These are phyloP conservation scores for Torulaspora pretoriensis DNA, from an alignment of 1,139 yeast species.

Conservation along the genomic window DNA sequence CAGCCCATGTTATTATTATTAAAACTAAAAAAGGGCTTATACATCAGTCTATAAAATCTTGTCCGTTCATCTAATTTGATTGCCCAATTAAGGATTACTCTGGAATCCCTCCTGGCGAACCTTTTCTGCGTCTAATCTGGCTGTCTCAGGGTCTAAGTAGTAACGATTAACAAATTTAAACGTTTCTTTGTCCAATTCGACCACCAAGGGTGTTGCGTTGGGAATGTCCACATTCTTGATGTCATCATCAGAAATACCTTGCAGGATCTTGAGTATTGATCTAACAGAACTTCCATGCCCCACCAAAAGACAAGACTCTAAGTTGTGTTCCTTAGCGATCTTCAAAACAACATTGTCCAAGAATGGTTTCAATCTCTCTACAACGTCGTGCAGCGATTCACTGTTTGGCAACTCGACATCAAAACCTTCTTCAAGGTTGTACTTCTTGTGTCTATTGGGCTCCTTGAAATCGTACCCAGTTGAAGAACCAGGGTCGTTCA, in stretches of 20 bases:
- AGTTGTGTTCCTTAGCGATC: slow-evolving; percentile 38
- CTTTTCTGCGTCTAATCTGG: slow-evolving; percentile 58
- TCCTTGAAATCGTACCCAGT: slow-evolving; percentile 38
- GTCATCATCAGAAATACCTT: slow-evolving; percentile 54
- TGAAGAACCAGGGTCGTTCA: slow-evolving; percentile 29
- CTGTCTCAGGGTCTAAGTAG: slow-evolving; percentile 69
- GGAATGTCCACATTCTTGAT: slow-evolving; percentile 69
- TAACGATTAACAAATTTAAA: slow-evolving; percentile 44
- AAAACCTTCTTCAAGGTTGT: slow-evolving; percentile 39
- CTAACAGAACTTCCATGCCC: slow-evolving; percentile 78
- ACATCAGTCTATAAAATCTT: background rate
- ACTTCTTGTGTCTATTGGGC: slow-evolving; percentile 35
- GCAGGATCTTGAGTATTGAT: slow-evolving; percentile 57
- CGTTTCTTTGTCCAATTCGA: slow-evolving; percentile 46
- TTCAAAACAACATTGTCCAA: slow-evolving; percentile 44
- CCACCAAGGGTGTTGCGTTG: slow-evolving; percentile 68
- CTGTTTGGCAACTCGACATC: slow-evolving; percentile 51
- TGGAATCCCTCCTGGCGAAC: slow-evolving; percentile 58
- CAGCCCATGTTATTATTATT: background rate
- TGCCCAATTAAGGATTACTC: slow-evolving; percentile 20
- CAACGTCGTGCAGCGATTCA: slow-evolving; percentile 66
- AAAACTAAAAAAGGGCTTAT: background rate
- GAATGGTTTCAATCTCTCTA: slow-evolving; percentile 56
- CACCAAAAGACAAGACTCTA: slow-evolving; percentile 54
- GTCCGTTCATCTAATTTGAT: background rate